Percentiles rank a stretch among this genome's conserved stretches.
Conservation (phyloP, 2,329 filamentous ascomycete genomes). For the Curvularia sp. region DNA sequence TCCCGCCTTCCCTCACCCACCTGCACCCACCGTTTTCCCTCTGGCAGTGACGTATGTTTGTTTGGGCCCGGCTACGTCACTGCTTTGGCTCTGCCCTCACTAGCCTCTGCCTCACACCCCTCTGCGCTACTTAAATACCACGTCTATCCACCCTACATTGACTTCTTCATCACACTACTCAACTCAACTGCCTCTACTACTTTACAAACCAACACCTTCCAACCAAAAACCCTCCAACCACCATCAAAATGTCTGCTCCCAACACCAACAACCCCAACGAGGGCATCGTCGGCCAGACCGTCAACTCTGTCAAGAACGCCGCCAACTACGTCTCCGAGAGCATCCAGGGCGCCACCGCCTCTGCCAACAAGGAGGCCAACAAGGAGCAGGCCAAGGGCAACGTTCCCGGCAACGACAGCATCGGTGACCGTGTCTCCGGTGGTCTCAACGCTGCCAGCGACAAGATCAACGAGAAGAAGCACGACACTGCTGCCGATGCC, state of each 20-base stretch:
- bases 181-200: constrained; percentile 7
- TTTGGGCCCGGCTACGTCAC: constrained; percentile 8
- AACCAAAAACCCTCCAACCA: constrained; percentile 15
- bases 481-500: constrained; percentile 58
- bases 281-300: constrained; percentile 52
- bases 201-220: constrained; percentile 13
- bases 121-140: constrained; percentile 28
- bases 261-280: constrained; percentile 55
- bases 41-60: constrained; percentile 9
- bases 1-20: constrained; percentile 5
- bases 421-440: constrained; percentile 61
- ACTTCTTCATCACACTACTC: constrained; percentile 24
- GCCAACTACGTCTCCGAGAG: constrained; percentile 73
- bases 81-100: constrained; percentile 8
- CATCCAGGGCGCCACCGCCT: constrained; percentile 63
- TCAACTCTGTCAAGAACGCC: constrained; percentile 59
- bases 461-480: constrained; percentile 61
- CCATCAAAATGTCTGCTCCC: constrained; percentile 52
- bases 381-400: constrained; percentile 67
- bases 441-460: constrained; percentile 60
- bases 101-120: constrained; percentile 7
- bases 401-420: constrained; percentile 52
- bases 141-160: constrained; percentile 13
- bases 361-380: constrained; percentile 72
- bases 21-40: neutral